Evolutionary conservation across 2,329 filamentous ascomycete species (phyloP).

Genomic region (Diatrype stigma): DNA sequence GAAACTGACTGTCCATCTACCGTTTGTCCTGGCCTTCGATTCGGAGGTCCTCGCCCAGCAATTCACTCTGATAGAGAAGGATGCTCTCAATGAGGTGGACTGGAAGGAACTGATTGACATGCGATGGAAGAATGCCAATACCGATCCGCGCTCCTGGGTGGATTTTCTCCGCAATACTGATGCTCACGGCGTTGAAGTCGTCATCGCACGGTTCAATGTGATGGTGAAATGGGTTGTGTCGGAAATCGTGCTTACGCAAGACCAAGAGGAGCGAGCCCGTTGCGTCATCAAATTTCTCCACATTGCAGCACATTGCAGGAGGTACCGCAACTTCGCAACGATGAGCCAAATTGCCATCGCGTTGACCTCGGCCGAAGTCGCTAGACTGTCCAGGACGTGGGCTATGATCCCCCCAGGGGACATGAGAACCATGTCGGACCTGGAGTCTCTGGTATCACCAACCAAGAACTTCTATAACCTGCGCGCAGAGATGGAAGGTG

Average conservation of each 20-base stretch:
- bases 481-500: slow-evolving; percentile 73
- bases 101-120: slow-evolving; percentile 85
- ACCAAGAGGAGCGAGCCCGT: slow-evolving; percentile 66
- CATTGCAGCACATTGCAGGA: slow-evolving; percentile 71
- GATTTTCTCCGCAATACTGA: slow-evolving; percentile 71
- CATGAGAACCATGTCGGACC: slow-evolving; percentile 59
- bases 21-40: slow-evolving; percentile 77
- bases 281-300: slow-evolving; percentile 80
- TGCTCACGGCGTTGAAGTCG: slow-evolving; percentile 73
- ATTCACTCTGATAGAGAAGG: slow-evolving; percentile 81
- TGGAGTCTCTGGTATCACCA: slow-evolving; percentile 72
- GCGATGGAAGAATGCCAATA: slow-evolving; percentile 70
- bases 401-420: slow-evolving; percentile 62
- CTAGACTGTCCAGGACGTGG: slow-evolving; percentile 68
- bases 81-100: slow-evolving; percentile 79
- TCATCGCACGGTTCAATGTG: slow-evolving; percentile 82
- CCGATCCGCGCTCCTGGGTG: slow-evolving; percentile 71
- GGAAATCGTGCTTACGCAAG: slow-evolving; percentile 70
- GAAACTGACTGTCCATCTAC: slow-evolving; percentile 59
- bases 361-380: slow-evolving; percentile 67
- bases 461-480: slow-evolving; percentile 74
- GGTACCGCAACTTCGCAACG: slow-evolving; percentile 77
- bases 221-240: slow-evolving; percentile 85
- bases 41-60: slow-evolving; percentile 76
- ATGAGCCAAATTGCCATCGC: slow-evolving; percentile 78